phyloP scores from a whole-genome alignment of 345 rosid genomes.

The Populus ilicifolia region DNA sequence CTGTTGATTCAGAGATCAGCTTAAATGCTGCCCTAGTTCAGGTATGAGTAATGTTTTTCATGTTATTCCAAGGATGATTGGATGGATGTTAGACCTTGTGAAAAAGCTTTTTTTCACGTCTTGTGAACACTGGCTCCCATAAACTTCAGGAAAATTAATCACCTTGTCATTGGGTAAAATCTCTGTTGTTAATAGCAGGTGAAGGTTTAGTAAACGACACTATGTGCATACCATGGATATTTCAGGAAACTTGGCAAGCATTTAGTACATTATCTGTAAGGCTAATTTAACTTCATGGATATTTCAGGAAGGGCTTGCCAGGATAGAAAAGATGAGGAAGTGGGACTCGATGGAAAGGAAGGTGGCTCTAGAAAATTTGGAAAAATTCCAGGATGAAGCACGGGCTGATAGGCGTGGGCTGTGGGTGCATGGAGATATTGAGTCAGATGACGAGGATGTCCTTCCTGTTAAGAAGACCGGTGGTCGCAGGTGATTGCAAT shows the following conservation, averaged over 20 bases:
- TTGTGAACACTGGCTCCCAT: background rate
- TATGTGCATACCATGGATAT: no score
- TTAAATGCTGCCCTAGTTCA: conserved; percentile 82
- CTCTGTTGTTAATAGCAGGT: background rate
- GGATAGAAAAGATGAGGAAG: conserved; percentile 76
- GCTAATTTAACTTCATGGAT: background rate
- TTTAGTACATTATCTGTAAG: background rate
- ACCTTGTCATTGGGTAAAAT: background rate
- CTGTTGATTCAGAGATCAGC: conserved; percentile 71
- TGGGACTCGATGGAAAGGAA: conserved; percentile 74
- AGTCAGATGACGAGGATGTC: conserved; percentile 91
- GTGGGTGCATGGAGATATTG: conserved; percentile 90
- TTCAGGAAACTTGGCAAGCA: background rate
- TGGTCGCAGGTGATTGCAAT: conserved; percentile 52
- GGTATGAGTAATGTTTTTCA: conserved; percentile 39
- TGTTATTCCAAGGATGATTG: background rate
- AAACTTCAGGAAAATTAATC: background rate
- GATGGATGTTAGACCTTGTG: background rate
- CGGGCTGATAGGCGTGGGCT: conserved; percentile 62
- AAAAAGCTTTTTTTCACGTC: background rate
- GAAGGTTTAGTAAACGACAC: background rate
- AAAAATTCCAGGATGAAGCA: conserved; percentile 79
- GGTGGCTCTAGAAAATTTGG: conserved; percentile 62
- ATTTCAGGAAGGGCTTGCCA: conserved; percentile 90
- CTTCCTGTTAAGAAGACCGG: conserved; percentile 58